These are phyloP conservation scores for Salvia sclarea DNA, from an alignment of 305 asterid genomes.

Conservation along the genomic window DNA sequence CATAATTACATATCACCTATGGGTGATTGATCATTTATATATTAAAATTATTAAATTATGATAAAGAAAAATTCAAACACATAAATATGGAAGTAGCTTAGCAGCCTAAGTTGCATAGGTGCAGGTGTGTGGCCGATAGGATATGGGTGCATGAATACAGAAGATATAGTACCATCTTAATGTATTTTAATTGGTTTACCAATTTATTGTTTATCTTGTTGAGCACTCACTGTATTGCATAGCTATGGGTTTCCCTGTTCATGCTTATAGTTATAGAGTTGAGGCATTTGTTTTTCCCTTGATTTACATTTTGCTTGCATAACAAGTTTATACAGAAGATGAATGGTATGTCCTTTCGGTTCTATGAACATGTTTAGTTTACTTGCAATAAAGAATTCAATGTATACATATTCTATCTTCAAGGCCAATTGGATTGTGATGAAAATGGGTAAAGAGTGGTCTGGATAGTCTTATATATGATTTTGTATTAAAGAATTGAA, in stretches of 20 bases:
- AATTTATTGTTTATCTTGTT: background rate
- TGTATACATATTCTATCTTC: slow-evolving; percentile 76
- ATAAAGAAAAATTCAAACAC: no score
- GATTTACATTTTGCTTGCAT: slow-evolving; percentile 8
- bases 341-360: slow-evolving; percentile 99
- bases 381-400: slow-evolving; percentile 79
- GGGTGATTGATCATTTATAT: no score
- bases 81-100: no score
- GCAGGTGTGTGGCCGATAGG: no score
- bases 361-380: slow-evolving; percentile 89
- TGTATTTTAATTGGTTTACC: background rate
- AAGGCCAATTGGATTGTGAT: slow-evolving; percentile 84
- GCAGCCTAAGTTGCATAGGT: no score
- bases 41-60: no score
- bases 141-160: no score
- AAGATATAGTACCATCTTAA: background rate
- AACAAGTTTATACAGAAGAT: slow-evolving; percentile 70
- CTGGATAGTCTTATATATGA: slow-evolving; percentile 81
- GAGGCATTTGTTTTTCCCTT: background rate
- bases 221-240: background rate
- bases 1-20: no score
- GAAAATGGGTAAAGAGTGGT: slow-evolving; percentile 97
- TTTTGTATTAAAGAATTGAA: slow-evolving; percentile 85
- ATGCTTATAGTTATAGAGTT: background rate
- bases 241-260: slow-evolving; percentile 1